Conservation (phyloP, 2,329 filamentous ascomycete species). For the Penicillium sp. region DNA sequence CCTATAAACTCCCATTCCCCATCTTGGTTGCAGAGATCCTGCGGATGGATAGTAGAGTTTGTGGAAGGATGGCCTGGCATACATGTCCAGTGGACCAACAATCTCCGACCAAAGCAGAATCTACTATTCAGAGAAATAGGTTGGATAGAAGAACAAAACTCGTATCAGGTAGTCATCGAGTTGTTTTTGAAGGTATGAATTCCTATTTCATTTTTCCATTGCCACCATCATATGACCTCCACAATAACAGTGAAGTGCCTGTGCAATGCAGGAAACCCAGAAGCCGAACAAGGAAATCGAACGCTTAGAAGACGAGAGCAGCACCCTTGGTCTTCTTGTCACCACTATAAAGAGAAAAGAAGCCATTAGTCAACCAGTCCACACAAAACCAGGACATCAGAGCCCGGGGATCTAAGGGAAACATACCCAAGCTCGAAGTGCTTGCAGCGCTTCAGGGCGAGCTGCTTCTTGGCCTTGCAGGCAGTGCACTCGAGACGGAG, state of each 20-base stretch:
- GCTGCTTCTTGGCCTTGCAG: slow-evolving; percentile 98
- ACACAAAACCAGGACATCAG: not conserved
- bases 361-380: slow-evolving; percentile 44
- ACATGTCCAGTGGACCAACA: not conserved
- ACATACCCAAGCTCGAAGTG: slow-evolving; percentile 99
- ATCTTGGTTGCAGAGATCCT: no score
- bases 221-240: slow-evolving; percentile 42
- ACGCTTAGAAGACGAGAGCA: slow-evolving; percentile 95
- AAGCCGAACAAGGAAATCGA: slow-evolving; percentile 45
- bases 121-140: not conserved
- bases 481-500: slow-evolving; percentile 94
- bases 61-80: not conserved
- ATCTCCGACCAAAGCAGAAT: not conserved
- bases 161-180: slow-evolving; percentile 39
- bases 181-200: slow-evolving; percentile 42
- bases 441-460: slow-evolving; percentile 99
- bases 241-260: slow-evolving; percentile 34
- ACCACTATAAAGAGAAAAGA: slow-evolving; percentile 64
- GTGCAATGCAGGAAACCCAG: slow-evolving; percentile 46
- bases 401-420: slow-evolving; percentile 2
- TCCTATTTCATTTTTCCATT: slow-evolving; percentile 47
- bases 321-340: slow-evolving; percentile 99
- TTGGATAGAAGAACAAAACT: slow-evolving; percentile 13
- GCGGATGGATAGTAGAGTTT: no score
- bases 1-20: not conserved